phyloP scores from a whole-genome alignment of 106 monocot genomes.

The Vanilla planifolia region DNA sequence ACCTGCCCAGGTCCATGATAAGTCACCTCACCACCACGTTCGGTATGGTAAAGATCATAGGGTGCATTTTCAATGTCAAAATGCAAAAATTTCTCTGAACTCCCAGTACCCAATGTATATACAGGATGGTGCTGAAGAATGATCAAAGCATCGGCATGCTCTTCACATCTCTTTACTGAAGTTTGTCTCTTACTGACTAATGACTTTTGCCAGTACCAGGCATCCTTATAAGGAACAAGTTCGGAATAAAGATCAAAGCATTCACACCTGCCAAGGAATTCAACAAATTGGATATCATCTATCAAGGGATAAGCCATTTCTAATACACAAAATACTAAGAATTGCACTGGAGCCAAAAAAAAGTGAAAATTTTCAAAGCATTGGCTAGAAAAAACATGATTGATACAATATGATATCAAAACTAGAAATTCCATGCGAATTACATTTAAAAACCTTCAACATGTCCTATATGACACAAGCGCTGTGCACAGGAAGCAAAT shows the following conservation, averaged over 20 bases:
- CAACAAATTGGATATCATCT: neutral
- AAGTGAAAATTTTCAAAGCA: neutral
- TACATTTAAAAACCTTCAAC: neutral
- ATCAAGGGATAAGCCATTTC: neutral
- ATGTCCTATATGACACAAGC: neutral
- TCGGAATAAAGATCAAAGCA: constrained; percentile 67
- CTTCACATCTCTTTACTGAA: constrained; percentile 55
- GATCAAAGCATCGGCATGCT: constrained; percentile 57
- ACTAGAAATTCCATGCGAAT: neutral
- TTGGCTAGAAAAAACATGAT: neutral
- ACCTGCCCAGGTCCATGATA: constrained; percentile 99
- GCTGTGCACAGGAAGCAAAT: neutral
- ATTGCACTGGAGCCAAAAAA: neutral
- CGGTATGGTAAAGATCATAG: constrained; percentile 64
- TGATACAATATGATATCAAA: neutral
- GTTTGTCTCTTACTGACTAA: constrained; percentile 39
- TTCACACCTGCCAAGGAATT: constrained; percentile 46
- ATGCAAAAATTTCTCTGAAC: constrained; percentile 59
- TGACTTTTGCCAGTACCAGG: constrained; percentile 84
- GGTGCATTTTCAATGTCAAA: constrained; percentile 68
- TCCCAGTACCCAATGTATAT: constrained; percentile 74
- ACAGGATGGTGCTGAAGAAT: constrained; percentile 82
- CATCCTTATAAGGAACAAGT: constrained; percentile 61
- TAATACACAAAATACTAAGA: neutral
- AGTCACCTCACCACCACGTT: constrained; percentile 92